Conservation (phyloP, 371 early-diverging fungal genomes). For the Syncephalis fuscata region DNA sequence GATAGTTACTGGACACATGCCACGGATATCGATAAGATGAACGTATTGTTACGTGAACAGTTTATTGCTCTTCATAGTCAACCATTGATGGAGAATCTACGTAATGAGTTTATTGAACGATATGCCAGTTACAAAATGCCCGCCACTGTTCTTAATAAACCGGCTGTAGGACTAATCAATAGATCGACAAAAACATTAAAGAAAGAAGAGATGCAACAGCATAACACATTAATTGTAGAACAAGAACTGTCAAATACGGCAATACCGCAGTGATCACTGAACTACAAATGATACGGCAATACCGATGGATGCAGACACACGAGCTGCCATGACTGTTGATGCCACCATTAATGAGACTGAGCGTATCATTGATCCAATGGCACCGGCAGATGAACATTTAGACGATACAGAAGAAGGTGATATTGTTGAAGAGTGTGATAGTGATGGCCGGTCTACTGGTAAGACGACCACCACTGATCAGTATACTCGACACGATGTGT, state of each 20-base stretch:
- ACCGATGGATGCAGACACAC: too few species aligned
- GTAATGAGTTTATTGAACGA: conserved; percentile 67
- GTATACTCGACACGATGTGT: too few species aligned
- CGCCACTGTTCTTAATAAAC: conserved; percentile 12
- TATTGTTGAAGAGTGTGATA: too few species aligned
- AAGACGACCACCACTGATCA: too few species aligned
- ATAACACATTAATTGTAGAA: too few species aligned
- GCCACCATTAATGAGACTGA: too few species aligned
- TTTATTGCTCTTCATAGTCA: conserved; percentile 76
- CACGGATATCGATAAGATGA: conserved; percentile 77
- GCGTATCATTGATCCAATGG: conserved; percentile 5
- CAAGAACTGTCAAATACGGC: too few species aligned
- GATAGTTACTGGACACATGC: conserved; percentile 98
- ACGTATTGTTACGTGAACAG: conserved; percentile 67
- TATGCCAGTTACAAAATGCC: conserved; percentile 60
- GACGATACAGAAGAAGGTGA: background rate
- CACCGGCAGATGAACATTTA: background rate
- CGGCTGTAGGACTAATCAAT: conserved; percentile 6
- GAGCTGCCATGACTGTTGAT: too few species aligned
- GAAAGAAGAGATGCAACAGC: too few species aligned
- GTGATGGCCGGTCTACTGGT: too few species aligned
- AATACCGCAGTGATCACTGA: too few species aligned
- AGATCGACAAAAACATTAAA: conserved; percentile 16
- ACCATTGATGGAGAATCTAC: conserved; percentile 71
- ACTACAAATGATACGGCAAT: too few species aligned